phyloP scores from a whole-genome alignment of 306 rosid genomes.

The Ammopiptanthus mongolicus region DNA sequence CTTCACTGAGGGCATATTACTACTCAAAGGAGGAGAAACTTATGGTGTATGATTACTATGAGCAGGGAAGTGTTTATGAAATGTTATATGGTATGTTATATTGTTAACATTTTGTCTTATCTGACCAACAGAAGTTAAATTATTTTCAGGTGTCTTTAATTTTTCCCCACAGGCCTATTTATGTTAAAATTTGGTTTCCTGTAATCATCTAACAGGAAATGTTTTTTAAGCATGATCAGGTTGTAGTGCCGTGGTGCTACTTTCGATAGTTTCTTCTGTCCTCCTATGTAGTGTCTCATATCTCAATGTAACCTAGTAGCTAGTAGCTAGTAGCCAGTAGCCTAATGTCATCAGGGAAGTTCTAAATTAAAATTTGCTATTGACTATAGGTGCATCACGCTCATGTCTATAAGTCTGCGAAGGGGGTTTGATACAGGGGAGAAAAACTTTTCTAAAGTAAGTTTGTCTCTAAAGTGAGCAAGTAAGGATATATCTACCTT shows the following conservation, averaged over 20 bases:
- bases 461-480: too few species aligned
- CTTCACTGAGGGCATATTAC: slow-evolving; percentile 69
- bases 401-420: not conserved
- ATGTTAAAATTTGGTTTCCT: not conserved
- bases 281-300: not conserved
- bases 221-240: not conserved
- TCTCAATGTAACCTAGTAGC: not conserved
- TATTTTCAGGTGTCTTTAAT: not conserved
- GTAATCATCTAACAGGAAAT: not conserved
- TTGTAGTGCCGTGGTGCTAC: not conserved
- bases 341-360: too few species aligned
- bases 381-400: not conserved
- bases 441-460: too few species aligned
- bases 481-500: too few species aligned
- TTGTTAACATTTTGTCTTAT: not conserved
- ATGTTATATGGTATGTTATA: slow-evolving; percentile 63
- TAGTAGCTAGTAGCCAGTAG: not conserved
- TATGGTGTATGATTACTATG: slow-evolving; percentile 66
- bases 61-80: slow-evolving; percentile 71
- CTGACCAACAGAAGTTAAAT: too few species aligned
- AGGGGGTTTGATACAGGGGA: not conserved
- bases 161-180: not conserved
- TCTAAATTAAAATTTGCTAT: not conserved
- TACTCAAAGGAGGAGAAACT: slow-evolving; percentile 95
- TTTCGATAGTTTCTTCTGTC: not conserved